phyloP scores from a whole-genome alignment of 176 grass and related monocot species.

The Saccharum spontaneum region DNA sequence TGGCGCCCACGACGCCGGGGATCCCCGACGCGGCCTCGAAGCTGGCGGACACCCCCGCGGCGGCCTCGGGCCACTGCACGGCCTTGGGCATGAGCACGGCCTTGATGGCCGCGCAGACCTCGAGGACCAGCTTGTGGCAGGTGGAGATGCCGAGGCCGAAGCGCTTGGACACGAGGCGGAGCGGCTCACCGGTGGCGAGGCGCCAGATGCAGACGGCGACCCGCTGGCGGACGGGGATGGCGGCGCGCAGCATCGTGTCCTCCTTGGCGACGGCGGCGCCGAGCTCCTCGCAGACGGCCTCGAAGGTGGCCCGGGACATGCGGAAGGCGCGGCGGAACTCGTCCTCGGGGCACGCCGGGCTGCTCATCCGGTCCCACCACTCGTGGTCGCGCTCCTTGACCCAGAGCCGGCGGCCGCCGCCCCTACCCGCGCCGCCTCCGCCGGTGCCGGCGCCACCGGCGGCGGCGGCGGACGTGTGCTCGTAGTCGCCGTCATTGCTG shows the following conservation, averaged over 20 bases:
- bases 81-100: constrained; percentile 60
- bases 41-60: constrained; percentile 2
- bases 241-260: constrained; percentile 79
- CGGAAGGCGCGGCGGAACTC: constrained; percentile 83
- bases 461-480: not conserved
- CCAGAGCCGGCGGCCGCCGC: constrained; percentile 60
- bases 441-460: not conserved
- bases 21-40: constrained; percentile 65
- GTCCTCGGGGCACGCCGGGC: constrained; percentile 45
- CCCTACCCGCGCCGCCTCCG: not conserved
- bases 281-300: constrained; percentile 62
- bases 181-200: constrained; percentile 74
- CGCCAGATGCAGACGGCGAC: constrained; percentile 87
- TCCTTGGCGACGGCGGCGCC: constrained; percentile 67
- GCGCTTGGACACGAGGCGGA: constrained; percentile 63
- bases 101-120: constrained; percentile 78
- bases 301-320: constrained; percentile 75
- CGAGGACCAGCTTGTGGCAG: constrained; percentile 85
- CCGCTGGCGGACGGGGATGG: constrained; percentile 81
- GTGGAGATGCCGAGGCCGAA: constrained; percentile 92
- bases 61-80: constrained; percentile 55
- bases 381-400: constrained; percentile 56
- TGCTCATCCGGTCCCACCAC: constrained; percentile 82
- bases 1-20: constrained; percentile 59
- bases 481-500: constrained; percentile 5